Evolutionary conservation across 495 filamentous ascomycete genomes (phyloP).

Genomic region (Tuber microsphaerosporum): DNA sequence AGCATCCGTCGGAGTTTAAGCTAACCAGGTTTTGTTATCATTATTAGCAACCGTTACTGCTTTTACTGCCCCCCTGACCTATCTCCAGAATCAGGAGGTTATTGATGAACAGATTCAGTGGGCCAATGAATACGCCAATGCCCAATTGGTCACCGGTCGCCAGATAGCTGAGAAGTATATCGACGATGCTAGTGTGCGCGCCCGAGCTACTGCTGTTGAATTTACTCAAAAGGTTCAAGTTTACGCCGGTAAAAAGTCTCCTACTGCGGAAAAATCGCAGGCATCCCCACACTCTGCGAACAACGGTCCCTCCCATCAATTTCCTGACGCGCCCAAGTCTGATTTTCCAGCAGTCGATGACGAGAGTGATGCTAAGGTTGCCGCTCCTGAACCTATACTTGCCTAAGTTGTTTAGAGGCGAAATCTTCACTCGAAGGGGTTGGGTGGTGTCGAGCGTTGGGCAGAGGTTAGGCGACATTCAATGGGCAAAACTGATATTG

Average conservation of each 20-base stretch:
- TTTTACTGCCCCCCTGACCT: constrained; percentile 84
- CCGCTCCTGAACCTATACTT: background rate
- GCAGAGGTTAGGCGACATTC: background rate
- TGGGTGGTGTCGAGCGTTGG: background rate
- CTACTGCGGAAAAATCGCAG: background rate
- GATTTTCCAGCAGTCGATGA: background rate
- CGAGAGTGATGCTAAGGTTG: background rate
- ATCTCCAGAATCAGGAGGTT: constrained; percentile 84
- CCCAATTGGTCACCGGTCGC: constrained; percentile 74
- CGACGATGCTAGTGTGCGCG: constrained; percentile 62
- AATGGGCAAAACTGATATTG: background rate
- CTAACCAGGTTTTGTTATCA: constrained; percentile 9
- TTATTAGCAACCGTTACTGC: constrained; percentile 54
- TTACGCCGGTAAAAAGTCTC: constrained; percentile 45
- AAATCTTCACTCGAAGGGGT: background rate
- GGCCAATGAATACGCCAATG: constrained; percentile 61
- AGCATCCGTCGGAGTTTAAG: background rate
- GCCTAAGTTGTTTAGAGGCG: background rate
- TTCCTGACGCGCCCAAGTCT: constrained; percentile 1
- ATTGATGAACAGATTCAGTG: constrained; percentile 80
- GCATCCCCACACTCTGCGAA: background rate
- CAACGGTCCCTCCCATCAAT: background rate
- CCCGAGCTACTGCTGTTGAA: constrained; percentile 74
- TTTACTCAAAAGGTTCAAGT: constrained; percentile 79
- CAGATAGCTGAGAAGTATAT: constrained; percentile 76